Base-by-base conservation (phyloP, 805 yeast species). In the Saturnispora hagleri region DNA sequence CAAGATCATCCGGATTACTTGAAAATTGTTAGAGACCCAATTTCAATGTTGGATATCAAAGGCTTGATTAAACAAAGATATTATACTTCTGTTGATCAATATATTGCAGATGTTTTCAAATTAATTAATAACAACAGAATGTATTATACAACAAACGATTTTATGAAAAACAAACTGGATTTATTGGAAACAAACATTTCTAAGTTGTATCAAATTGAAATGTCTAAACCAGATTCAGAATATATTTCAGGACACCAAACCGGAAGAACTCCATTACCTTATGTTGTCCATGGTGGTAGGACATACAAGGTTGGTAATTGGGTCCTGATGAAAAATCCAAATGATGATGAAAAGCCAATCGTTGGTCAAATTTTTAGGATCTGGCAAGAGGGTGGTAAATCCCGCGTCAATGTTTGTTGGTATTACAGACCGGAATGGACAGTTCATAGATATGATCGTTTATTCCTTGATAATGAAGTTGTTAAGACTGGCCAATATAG, bases 351-450 rank as follows among this genome's bases (percentile, higher is more conserved):
- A 28, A 86, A 87, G 65, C 98, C 99, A 15, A 90, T 90, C 20
- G 87, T 89, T 35, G 97, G 95, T 15, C 99, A 93, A 68, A 79
- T 93, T 28, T 93, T 91, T 71, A 78, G 96, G 61, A 78, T 93
- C 55, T 93, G 99, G 99, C 80, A 83, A 54, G 95, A 89, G 57
- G 95, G 90, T 51, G 79, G 80, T 9, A 82, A 83, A 60, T 79
- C 84, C 55, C 90, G 90, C 81, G 78, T 90, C 63, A 91, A 93
- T 65, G 96, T 88, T 40, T 93, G 98, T 72, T 93, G 98, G 99
- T 93, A 91, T 69, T 85, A 88, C 62, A 81, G 98, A 59, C 97
- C 99, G 1, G 98, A 93, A 66, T 97, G 95, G 74, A 93, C 99
- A 0, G 95, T 93, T 44, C 99, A 93, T 68, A 79, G 95, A 60